These are phyloP conservation scores for Penicillium sp. DNA, from an alignment of 2,329 filamentous ascomycete genomes.

Conservation along the genomic window DNA sequence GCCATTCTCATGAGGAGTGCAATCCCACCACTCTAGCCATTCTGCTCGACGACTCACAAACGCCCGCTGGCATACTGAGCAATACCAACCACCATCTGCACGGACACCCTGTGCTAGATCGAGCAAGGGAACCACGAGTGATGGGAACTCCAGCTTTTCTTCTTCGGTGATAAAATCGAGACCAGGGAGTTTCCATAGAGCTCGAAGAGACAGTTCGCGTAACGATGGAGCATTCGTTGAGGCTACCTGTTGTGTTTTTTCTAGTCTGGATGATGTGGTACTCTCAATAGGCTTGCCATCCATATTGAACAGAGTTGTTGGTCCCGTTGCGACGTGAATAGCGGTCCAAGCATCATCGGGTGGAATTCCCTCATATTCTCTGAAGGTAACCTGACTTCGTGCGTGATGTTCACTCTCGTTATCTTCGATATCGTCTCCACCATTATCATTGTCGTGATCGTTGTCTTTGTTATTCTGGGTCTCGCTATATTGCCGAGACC, in stretches of 20 bases:
- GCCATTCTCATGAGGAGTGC: conserved; percentile 43
- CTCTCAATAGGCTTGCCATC: conserved; percentile 34
- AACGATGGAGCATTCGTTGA: conserved; percentile 42
- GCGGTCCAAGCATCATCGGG: conserved; percentile 39
- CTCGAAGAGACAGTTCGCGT: conserved; percentile 47
- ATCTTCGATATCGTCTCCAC: background rate
- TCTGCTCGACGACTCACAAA: conserved; percentile 48
- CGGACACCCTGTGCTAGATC: conserved; percentile 39
- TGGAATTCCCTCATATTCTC: conserved; percentile 29
- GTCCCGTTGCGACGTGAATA: conserved; percentile 42
- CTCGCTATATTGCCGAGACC: conserved; percentile 29
- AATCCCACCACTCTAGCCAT: conserved; percentile 53
- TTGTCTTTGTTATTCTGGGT: background rate
- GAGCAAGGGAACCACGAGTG: conserved; percentile 40
- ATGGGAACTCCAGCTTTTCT: conserved; percentile 39
- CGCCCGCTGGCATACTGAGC: conserved; percentile 44
- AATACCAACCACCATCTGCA: conserved; percentile 42
- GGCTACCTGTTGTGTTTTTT: background rate
- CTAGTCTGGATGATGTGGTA: conserved; percentile 2
- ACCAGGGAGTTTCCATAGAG: conserved; percentile 41
- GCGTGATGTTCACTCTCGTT: background rate
- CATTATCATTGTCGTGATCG: background rate
- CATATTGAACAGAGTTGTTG: conserved; percentile 37
- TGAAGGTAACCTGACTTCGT: conserved; percentile 14
- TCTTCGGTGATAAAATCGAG: conserved; percentile 42